Evolutionary conservation across 768 basidiomycete genomes (phyloP), one percentile per base, ranked within the genome.

Genomic region (Lentinula sp.): DNA sequence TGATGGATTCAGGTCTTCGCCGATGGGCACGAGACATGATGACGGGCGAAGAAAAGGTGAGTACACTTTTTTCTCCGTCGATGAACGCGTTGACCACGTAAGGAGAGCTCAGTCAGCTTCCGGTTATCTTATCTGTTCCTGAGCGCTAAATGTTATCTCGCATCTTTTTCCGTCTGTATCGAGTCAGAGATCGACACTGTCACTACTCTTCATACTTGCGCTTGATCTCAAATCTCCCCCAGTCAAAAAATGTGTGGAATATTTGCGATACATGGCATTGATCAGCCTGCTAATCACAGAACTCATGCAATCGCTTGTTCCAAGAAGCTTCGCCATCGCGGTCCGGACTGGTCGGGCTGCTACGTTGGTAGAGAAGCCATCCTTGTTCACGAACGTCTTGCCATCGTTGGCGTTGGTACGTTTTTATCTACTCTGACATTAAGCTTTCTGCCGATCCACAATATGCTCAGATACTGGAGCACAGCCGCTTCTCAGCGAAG

Each of bases 331-430:
- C 84, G 96, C 56, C 95, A 97, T 71, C 87, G 95, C 64, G 97
- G 97, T 13, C 97, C 97, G 10, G 97, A 99, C 75, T 99, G 97
- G 97, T 95, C 93, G 13, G 97, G 97, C 32, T 96, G 93, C 75
- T 89, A 86, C 73, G 90, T 95, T 64, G 91, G 91, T 49, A 85
- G 87, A 72, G 81, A 88, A 56, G 80, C 83, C 45, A 83, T 97
- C 61, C 84, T 99, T 64, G 91, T 91, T 37, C 97, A 99, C 67
- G 97, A 99, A 71, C 89, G 97, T 59, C 84, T 99, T 58, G 97
- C 97, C 42, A 91, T 99, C 73, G 97, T 98, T 61, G 97, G 97
- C 68, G 93, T 99, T 65, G 96, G 96, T 96, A 62, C 73, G 85
- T 78, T 31, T 31, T 54, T 49, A 63, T 7, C 13, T 50, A 9